These are phyloP conservation scores for Leccinum ponderosum DNA, from an alignment of 1,284 basidiomycete species.

Conservation along the genomic window DNA sequence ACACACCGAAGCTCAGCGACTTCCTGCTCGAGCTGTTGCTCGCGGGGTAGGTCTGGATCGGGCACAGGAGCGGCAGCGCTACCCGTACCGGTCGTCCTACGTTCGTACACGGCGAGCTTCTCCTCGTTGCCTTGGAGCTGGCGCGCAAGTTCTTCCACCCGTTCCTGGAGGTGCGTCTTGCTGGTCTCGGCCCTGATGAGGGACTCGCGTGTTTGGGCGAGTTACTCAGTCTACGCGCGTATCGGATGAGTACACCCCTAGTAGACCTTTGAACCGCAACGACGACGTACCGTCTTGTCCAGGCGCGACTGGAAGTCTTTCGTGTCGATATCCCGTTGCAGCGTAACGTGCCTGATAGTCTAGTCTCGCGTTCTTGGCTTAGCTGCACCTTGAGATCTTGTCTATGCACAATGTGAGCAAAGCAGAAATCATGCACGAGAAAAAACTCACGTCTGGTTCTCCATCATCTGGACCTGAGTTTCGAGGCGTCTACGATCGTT, in stretches of 20 bases:
- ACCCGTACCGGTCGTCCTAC: conserved; percentile 45
- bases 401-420: conserved; percentile 38
- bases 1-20: conserved; percentile 80
- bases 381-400: conserved; percentile 77
- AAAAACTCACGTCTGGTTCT: conserved; percentile 68
- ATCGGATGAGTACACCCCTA: conserved; percentile 11
- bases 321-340: conserved; percentile 81
- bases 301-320: conserved; percentile 75
- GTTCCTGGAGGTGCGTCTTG: conserved; percentile 78
- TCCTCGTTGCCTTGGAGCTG: conserved; percentile 78
- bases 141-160: conserved; percentile 68
- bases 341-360: conserved; percentile 62
- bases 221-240: conserved; percentile 53
- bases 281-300: conserved; percentile 68
- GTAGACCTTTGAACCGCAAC: background rate
- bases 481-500: conserved; percentile 83
- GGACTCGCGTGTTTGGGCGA: conserved; percentile 70
- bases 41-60: conserved; percentile 55
- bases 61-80: conserved; percentile 30
- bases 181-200: conserved; percentile 79
- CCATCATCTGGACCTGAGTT: conserved; percentile 75
- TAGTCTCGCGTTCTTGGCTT: conserved; percentile 77
- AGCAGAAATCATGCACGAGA: background rate
- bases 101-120: conserved; percentile 86
- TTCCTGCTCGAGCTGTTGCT: conserved; percentile 82